phyloP scores from a whole-genome alignment of 1,139 yeast genomes.

The Scheffersomyces segobiensis region DNA sequence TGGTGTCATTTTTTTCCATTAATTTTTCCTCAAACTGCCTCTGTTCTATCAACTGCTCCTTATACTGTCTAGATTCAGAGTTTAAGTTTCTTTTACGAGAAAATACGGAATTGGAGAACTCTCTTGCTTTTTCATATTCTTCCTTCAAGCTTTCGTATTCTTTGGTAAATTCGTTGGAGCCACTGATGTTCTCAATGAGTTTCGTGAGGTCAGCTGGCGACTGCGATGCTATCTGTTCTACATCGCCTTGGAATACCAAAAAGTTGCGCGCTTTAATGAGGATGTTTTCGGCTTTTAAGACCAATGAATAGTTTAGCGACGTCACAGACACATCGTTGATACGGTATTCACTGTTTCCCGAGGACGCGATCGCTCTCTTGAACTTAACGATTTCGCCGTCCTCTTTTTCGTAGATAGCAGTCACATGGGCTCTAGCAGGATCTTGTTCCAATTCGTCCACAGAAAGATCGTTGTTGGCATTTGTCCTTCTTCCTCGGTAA shows the following conservation, averaged over 20 bases:
- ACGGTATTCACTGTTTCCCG: slow-evolving; percentile 69
- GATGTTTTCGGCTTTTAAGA: slow-evolving; percentile 79
- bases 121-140: slow-evolving; percentile 67
- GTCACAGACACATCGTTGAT: slow-evolving; percentile 65
- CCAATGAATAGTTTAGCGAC: slow-evolving; percentile 62
- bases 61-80: slow-evolving; percentile 77
- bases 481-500: slow-evolving; percentile 62
- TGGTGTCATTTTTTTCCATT: slow-evolving; percentile 46
- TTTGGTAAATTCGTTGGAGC: slow-evolving; percentile 64
- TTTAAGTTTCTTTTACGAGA: slow-evolving; percentile 72
- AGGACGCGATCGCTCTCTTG: slow-evolving; percentile 53
- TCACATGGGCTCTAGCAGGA: slow-evolving; percentile 74
- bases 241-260: slow-evolving; percentile 95
- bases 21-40: slow-evolving; percentile 63
- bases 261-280: slow-evolving; percentile 88
- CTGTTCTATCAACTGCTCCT: slow-evolving; percentile 74
- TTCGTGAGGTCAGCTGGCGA: slow-evolving; percentile 73
- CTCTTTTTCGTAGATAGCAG: slow-evolving; percentile 69
- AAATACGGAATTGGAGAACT: slow-evolving; percentile 63
- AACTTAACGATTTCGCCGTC: slow-evolving; percentile 54
- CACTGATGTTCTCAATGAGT: slow-evolving; percentile 80
- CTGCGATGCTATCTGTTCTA: slow-evolving; percentile 90
- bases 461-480: slow-evolving; percentile 17
- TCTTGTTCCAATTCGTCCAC: slow-evolving; percentile 26
- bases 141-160: slow-evolving; percentile 73